Conservation (phyloP, 108 stramenopile genomes). For the Discostella pseudostelligera region DNA sequence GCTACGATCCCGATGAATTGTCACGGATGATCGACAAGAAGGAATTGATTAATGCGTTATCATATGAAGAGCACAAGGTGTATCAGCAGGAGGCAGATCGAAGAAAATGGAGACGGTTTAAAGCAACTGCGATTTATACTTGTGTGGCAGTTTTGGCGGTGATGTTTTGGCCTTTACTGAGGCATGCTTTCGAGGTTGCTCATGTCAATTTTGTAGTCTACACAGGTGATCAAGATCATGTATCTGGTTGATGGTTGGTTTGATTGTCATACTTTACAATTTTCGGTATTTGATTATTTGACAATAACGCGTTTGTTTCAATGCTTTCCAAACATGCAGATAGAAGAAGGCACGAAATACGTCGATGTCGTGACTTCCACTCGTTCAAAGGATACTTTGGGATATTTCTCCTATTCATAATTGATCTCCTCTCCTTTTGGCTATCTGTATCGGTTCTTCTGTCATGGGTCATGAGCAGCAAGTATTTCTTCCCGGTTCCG, state of each 20-base stretch:
- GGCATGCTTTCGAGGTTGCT: slow-evolving; percentile 59
- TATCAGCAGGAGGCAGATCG: slow-evolving; percentile 51
- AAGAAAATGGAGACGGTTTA: slow-evolving; percentile 53
- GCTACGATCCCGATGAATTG: slow-evolving; percentile 74
- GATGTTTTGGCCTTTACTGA: slow-evolving; percentile 71
- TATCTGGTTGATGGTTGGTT: no score
- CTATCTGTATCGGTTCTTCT: slow-evolving; percentile 65
- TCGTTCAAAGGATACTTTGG: slow-evolving; percentile 59
- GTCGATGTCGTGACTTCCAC: slow-evolving; percentile 59
- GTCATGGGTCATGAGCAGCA: slow-evolving; percentile 71
- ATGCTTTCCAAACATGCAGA: slow-evolving; percentile 33
- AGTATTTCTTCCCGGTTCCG: slow-evolving; percentile 82
- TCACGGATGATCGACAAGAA: slow-evolving; percentile 85
- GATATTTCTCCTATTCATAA: slow-evolving; percentile 58
- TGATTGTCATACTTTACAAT: no score
- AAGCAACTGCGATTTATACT: slow-evolving; percentile 48
- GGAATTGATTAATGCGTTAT: slow-evolving; percentile 77
- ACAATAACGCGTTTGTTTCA: no score
- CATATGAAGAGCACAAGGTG: slow-evolving; percentile 79
- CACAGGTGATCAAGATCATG: slow-evolving; percentile 34
- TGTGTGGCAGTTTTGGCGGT: slow-evolving; percentile 55
- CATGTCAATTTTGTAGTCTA: slow-evolving; percentile 82
- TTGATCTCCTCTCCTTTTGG: slow-evolving; percentile 76
- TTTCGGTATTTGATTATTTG: no score
- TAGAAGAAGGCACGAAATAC: slow-evolving; percentile 63